A percentile compares a stretch with the other conserved stretches of the same genome.
Evolutionary conservation across 2,329 filamentous ascomycete genomes (phyloP).

Genomic region (Lachnellula hyalina): DNA sequence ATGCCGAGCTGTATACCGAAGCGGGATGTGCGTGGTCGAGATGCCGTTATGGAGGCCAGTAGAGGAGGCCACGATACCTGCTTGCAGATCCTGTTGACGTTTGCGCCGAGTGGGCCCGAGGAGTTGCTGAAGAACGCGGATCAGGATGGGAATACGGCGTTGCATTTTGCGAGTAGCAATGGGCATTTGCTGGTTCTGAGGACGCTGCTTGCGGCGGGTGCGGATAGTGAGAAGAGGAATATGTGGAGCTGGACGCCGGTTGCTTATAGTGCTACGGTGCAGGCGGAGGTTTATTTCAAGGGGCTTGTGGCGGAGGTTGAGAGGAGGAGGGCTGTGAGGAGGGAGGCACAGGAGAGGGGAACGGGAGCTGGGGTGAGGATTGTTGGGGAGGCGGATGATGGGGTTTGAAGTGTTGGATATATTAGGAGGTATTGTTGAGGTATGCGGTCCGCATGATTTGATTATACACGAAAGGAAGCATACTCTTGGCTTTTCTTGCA

Average conservation of each 20-base stretch:
- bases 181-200: conserved; percentile 74
- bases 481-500: too few species aligned
- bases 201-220: conserved; percentile 72
- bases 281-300: conserved; percentile 81
- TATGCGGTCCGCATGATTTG: too few species aligned
- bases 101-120: conserved; percentile 37
- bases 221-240: conserved; percentile 67
- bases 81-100: conserved; percentile 60
- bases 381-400: conserved; percentile 15
- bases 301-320: conserved; percentile 68
- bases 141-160: conserved; percentile 72
- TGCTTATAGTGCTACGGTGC: conserved; percentile 75
- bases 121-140: conserved; percentile 50
- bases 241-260: conserved; percentile 76
- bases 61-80: conserved; percentile 57
- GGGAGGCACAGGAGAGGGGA: conserved; percentile 30
- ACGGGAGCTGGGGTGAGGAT: conserved; percentile 22
- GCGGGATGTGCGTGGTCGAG: conserved; percentile 61
- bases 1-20: conserved; percentile 47
- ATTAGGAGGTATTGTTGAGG: too few species aligned
- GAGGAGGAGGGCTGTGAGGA: conserved; percentile 45
- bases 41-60: conserved; percentile 65
- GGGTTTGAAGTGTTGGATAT: conserved; percentile 7
- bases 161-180: conserved; percentile 81
- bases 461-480: too few species aligned